Evolutionary conservation across 2,329 filamentous ascomycete species (phyloP).

Genomic region (Hymenoscyphus fructigenus): DNA sequence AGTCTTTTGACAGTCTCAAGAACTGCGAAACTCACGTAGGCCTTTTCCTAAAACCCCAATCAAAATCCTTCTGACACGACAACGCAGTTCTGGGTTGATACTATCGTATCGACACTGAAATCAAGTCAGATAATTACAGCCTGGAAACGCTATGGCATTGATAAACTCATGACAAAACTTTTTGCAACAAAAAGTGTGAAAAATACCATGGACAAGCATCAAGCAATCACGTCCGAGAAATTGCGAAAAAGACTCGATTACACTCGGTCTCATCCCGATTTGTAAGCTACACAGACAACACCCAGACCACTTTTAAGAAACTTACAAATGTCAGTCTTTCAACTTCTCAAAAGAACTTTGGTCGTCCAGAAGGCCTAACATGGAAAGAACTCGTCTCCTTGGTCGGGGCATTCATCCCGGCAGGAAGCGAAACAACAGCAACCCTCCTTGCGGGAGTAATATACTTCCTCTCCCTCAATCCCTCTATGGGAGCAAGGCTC

Average conservation of each 20-base stretch:
- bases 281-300: background rate
- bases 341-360: background rate
- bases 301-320: background rate
- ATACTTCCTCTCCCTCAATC: slow-evolving; percentile 34
- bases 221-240: background rate
- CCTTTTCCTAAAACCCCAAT: background rate
- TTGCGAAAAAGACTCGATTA: background rate
- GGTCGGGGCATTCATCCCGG: slow-evolving; percentile 16
- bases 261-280: background rate
- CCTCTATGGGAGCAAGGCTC: slow-evolving; percentile 34
- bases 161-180: background rate
- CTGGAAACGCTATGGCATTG: background rate
- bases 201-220: background rate
- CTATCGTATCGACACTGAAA: background rate
- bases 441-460: slow-evolving; percentile 18
- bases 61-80: background rate
- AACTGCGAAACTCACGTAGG: background rate
- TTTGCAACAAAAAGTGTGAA: background rate
- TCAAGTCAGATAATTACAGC: background rate
- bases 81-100: background rate
- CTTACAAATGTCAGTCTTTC: background rate
- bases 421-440: slow-evolving; percentile 22
- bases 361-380: slow-evolving; percentile 5
- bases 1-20: background rate
- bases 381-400: slow-evolving; percentile 12